A percentile compares a stretch with the other conserved stretches of the same genome.
phyloP scores from a whole-genome alignment of 139 green algal species.

The Chlamydomonas sp. region DNA sequence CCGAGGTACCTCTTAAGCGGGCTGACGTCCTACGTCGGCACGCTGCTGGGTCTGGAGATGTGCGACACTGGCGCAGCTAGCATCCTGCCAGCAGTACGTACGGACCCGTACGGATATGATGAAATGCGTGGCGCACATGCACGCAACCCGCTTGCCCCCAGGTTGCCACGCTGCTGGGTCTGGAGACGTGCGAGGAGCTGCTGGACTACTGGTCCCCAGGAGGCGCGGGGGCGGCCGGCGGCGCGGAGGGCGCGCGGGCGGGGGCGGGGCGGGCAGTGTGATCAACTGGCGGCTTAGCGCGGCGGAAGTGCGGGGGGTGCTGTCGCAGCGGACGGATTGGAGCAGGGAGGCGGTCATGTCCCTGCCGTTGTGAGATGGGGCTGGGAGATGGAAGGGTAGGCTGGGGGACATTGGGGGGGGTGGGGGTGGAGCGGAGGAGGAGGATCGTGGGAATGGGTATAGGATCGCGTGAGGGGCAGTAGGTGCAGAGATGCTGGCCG shows the following conservation, averaged over 20 bases:
- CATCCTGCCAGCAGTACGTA: too few relatives aligned
- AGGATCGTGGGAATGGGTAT: too few relatives aligned
- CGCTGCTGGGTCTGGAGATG: slow-evolving; percentile 87
- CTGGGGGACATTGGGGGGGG: too few relatives aligned
- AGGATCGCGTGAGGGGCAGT: too few relatives aligned
- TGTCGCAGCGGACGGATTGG: slow-evolving; percentile 86
- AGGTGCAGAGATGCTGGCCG: too few relatives aligned
- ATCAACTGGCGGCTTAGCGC: slow-evolving; percentile 89
- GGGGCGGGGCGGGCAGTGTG: slow-evolving; percentile 60
- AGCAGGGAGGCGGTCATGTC: slow-evolving; percentile 60
- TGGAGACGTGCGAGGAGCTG: slow-evolving; percentile 85
- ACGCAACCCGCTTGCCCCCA: not conserved
- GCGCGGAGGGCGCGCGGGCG: slow-evolving; percentile 48
- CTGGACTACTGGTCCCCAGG: slow-evolving; percentile 35
- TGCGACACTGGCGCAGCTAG: slow-evolving; percentile 29
- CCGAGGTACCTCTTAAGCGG: too few relatives aligned
- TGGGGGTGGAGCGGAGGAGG: too few relatives aligned
- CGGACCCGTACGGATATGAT: not conserved
- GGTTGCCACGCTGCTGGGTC: slow-evolving; percentile 70
- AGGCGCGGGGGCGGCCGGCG: not conserved
- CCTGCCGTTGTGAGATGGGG: slow-evolving; percentile 60
- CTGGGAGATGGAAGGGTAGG: too few relatives aligned
- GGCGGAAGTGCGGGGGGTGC: slow-evolving; percentile 75
- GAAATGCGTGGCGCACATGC: not conserved
- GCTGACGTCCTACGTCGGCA: not conserved